Base-by-base conservation (phyloP, 257 asterid genomes). In the Gardenia jasminoides region DNA sequence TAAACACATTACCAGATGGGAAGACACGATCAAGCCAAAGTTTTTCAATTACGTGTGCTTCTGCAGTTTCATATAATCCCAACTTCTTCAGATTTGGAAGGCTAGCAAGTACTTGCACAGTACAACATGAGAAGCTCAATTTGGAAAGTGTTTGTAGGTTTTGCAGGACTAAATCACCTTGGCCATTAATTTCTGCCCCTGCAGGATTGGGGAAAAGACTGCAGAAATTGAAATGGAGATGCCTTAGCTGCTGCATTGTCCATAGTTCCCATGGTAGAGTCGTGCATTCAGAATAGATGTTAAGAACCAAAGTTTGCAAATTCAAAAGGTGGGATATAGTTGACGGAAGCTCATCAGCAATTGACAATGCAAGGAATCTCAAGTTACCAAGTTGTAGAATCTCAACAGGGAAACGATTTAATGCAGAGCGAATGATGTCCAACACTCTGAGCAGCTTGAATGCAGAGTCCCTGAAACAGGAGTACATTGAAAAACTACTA, bases 141-240 rank as follows among this genome's bases (percentile, higher is more conserved):
- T 76, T 83, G 28, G 64, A n/a, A 33, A 86, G 82, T 7, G 85
- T 84, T 67, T 77, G 88, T 43, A 86, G 76, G 69, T 86, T 79
- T 4, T 41, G 36, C 7, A 80, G 33, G 30, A n/a, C 62, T n/a
- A 36, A 30, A n/a, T 41, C 28, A 41, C 19, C 6, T 33, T 77
- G 15, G 20, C 50, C 33, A 67, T 74, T 47, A 50, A 3, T 36
- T 50, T 73, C 78, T 81, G 67, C 41, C 56, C 33, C 58, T 44
- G 26, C 72, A 31, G 70, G 81, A 28, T 76, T 47, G 59, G 74
- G 76, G 50, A 61, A n/a, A 82, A 78, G 16, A 61, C 78, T 12
- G 83, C 73, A 24, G 76, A 82, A 69, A 73, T 69, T 72, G 77
- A 69, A 13, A 58, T 75, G 71, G 48, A 86, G 70, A 54, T 86